These are phyloP conservation scores for Phialemonium atrogriseum DNA, from an alignment of 2,329 filamentous ascomycete genomes.

Conservation along the genomic window DNA sequence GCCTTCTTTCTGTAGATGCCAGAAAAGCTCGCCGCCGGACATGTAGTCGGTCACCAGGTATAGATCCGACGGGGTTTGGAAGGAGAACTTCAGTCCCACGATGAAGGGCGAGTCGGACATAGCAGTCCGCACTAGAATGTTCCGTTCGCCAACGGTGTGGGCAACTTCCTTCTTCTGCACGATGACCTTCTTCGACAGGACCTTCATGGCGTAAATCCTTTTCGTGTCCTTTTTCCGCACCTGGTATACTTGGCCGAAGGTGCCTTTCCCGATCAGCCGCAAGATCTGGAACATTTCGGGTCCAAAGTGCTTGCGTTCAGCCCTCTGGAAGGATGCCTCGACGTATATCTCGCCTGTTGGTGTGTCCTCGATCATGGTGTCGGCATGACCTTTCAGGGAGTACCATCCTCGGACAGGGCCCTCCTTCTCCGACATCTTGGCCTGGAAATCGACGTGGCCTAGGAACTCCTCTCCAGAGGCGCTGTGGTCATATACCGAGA, in stretches of 20 bases:
- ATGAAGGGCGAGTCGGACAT: conserved; percentile 96
- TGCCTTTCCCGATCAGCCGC: conserved; percentile 94
- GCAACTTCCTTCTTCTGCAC: conserved; percentile 99
- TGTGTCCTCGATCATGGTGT: conserved; percentile 61
- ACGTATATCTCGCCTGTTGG: conserved; percentile 85
- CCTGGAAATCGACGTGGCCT: conserved; percentile 78
- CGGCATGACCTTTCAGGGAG: conserved; percentile 64
- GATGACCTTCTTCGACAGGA: conserved; percentile 98
- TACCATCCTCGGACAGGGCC: conserved; percentile 79
- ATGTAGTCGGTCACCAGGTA: conserved; percentile 99
- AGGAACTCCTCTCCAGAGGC: conserved; percentile 81
- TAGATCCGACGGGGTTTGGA: conserved; percentile 92
- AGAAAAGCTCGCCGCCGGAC: conserved; percentile 97
- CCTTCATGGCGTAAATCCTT: conserved; percentile 98
- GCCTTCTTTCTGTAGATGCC: conserved; percentile 96
- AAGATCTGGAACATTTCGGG: conserved; percentile 94
- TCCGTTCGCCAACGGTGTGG: conserved; percentile 92
- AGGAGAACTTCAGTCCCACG: conserved; percentile 95
- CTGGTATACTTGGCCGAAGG: conserved; percentile 97
- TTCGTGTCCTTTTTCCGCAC: conserved; percentile 94
- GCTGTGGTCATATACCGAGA: conserved; percentile 84
- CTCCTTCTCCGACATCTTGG: conserved; percentile 54
- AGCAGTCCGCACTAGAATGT: conserved; percentile 92
- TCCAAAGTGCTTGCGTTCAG: conserved; percentile 84
- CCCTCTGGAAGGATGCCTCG: conserved; percentile 75